Conservation (phyloP, 805 yeast genomes). For the Wickerhamomyces hampshirensis region DNA sequence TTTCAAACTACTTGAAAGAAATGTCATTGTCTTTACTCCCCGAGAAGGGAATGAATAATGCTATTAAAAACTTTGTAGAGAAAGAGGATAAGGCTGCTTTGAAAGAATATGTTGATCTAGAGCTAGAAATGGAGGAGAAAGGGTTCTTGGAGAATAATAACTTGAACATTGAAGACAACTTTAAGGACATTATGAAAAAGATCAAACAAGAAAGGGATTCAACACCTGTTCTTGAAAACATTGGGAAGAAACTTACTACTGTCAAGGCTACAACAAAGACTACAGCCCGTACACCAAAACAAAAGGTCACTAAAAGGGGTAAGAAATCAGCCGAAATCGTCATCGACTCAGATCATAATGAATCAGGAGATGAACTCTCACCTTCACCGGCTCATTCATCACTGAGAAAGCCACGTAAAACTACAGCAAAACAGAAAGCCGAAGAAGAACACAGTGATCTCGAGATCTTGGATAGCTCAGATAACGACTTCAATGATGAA, state of each 20-base stretch:
- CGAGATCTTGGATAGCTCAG: no score
- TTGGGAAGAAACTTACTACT: neutral
- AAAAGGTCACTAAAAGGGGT: constrained; percentile 1
- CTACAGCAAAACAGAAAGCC: neutral
- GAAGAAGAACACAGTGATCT: constrained; percentile 1
- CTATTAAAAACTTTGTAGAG: constrained; percentile 67
- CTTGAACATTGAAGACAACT: constrained; percentile 35
- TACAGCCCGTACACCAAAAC: neutral
- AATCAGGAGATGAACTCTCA: neutral
- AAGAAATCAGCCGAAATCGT: constrained; percentile 7
- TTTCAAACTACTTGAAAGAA: constrained; percentile 56
- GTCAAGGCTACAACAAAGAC: neutral
- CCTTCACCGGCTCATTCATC: no score
- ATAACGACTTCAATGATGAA: no score
- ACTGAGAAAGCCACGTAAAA: constrained; percentile 2
- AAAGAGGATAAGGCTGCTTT: constrained; percentile 78
- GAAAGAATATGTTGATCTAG: constrained; percentile 54
- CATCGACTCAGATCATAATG: constrained; percentile 7
- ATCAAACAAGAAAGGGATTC: constrained; percentile 31
- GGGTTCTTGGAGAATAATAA: constrained; percentile 32
- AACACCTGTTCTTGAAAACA: constrained; percentile 1
- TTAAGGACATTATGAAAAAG: constrained; percentile 39
- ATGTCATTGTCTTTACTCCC: constrained; percentile 67
- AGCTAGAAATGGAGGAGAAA: constrained; percentile 25
- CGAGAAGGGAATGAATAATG: constrained; percentile 67